Base-by-base conservation (phyloP, 768 basidiomycete genomes). In the Naematelia encephala region DNA sequence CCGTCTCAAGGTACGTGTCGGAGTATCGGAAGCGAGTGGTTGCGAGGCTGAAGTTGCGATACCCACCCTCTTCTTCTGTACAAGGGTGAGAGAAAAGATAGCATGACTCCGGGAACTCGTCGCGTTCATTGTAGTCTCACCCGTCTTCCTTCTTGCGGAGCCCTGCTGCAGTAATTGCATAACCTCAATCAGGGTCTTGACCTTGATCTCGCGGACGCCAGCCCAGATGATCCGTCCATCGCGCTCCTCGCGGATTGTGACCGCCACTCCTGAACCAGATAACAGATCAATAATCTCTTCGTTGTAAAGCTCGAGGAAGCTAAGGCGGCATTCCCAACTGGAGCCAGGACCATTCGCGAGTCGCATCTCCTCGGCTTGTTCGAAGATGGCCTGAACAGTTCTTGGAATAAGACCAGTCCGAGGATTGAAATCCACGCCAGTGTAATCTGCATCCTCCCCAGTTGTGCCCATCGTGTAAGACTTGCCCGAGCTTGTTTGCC, bases 91-190 rank as follows among this genome's bases (percentile, higher is more conserved):
- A 39, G 94, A 97, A 79, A 99, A 98, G 77, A 99, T 98, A 62
- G 96, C 96, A 83, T 99, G 96, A 26, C 91, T 96, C 58, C 96
- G 88, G 42, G 94, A 97, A 1, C 90, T 92, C 76, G 96, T 91
- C 23, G 94, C 91, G 76, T 99, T 99, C 94, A 98, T 97, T 73
- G 91, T 90, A 28, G 96, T 99, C 77, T 93, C 90, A 63, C 94
- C 93, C 10, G 96, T 98, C 56, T 93, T 86, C 27, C 96, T 84
- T 44, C 94, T 88, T 14, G 89, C 84, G 5, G 91, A 88, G 19
- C 96, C 96, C 66, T 89, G 86, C 62, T 88, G 87, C 56, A 99
- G 85, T 55, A 92, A 89, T 87, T 83, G 82, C 94, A 98, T 97
- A 73, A 99, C 96, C 73, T 99, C 92, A 50, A 79, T 80, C 22